Evolutionary conservation across 768 basidiomycete species (phyloP), one percentile per base, ranked within the genome.

Genomic region (Macrolepiota dolichaula): DNA sequence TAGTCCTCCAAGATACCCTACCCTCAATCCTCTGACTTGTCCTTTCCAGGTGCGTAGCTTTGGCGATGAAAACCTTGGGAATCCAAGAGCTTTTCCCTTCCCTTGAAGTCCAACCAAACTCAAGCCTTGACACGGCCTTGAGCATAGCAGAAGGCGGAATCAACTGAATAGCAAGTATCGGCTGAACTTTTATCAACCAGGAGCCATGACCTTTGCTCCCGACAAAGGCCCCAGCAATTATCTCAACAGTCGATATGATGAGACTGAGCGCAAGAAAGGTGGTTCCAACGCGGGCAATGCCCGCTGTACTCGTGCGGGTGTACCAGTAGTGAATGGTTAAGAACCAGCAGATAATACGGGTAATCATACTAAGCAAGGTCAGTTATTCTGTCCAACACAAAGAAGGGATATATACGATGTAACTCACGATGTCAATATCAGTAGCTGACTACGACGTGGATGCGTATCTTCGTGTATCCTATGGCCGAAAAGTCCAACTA

Each of bases 251-350:
- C 5, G 59, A 35, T 12, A 67, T 54, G 11, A 65, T 19, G 2
- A 59, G 50, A 42, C 63, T 59, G 4, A 61, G 29, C 13, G 69
- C 70, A 0, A 69, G 22, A 5, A 74, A 62, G 15, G 62, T 27
- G 2, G 63, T 69, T 17, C 72, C 72, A 0, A 63, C 17, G 10
- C 68, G 65, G 19, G 73, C 73, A 55, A 78, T 71, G 3, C 71
- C 70, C 12, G 69, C 69, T 0, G 72, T 76, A 1, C 75, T 72
- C 37, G 63, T 68, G 24, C 72, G 69, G 0, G 72, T 71, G 55
- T 66, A 75, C 75, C 75, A 77, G 56, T 77, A 77, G 49, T 68
- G 60, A 49, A 69, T 44, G 7, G 66, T 59, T 3, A 74, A 62
- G 22, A 67, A 3, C 7, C 47, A 47, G 4, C 50, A 49, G n/a